Conservation (phyloP, 164 flowering plant genomes). For the Kingdonia uniflora region DNA sequence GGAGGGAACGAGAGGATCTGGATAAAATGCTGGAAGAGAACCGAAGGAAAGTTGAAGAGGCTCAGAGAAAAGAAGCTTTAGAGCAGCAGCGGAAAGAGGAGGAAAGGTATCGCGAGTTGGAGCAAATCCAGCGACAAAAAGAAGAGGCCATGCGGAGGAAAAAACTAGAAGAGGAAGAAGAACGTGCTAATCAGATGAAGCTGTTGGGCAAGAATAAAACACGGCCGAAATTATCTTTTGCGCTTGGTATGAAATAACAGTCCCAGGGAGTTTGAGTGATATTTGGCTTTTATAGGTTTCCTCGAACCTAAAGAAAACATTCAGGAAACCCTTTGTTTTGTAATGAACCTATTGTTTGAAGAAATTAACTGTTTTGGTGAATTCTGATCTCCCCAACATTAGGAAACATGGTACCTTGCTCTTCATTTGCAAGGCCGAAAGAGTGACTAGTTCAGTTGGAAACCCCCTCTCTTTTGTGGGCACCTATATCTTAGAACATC, state of each 20-base stretch:
- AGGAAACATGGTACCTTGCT: too few species aligned
- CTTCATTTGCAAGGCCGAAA: too few species aligned
- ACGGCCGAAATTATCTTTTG: slow-evolving; percentile 88
- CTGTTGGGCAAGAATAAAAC: slow-evolving; percentile 92
- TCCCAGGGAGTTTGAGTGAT: background rate
- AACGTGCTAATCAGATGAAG: slow-evolving; percentile 67
- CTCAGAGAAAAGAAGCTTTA: slow-evolving; percentile 76
- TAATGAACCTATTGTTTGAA: too few species aligned
- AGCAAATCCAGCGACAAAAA: slow-evolving; percentile 71
- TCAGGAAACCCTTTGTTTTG: background rate
- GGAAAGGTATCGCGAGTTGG: slow-evolving; percentile 71
- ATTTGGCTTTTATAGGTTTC: too few species aligned
- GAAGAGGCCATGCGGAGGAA: slow-evolving; percentile 87
- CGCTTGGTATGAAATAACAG: slow-evolving; percentile 62
- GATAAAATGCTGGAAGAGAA: slow-evolving; percentile 87
- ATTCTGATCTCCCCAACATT: too few species aligned
- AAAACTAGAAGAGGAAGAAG: slow-evolving; percentile 87
- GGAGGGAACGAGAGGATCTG: slow-evolving; percentile 74
- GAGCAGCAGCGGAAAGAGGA: slow-evolving; percentile 82
- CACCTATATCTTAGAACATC: too few species aligned
- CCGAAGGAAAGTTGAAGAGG: slow-evolving; percentile 60
- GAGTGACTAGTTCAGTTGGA: too few species aligned
- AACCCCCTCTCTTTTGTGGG: too few species aligned
- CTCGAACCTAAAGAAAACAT: background rate
- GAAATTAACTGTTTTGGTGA: too few species aligned